Percentiles rank a stretch among this genome's conserved stretches.
These are phyloP conservation scores for Chara braunii DNA, from an alignment of 139 green algal species.

Conservation along the genomic window DNA sequence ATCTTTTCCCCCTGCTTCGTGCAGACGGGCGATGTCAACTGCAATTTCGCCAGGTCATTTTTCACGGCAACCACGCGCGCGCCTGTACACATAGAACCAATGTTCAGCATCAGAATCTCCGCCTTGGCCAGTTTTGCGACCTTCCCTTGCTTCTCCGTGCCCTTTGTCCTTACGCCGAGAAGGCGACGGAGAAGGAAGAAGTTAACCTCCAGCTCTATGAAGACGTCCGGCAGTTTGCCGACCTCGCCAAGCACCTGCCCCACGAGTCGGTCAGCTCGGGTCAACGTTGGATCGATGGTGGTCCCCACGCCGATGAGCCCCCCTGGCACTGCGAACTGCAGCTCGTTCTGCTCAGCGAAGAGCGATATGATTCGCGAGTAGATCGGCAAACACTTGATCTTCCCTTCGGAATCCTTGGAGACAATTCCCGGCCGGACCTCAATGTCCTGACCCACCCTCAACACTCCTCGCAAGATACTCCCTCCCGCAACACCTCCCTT, in stretches of 20 bases:
- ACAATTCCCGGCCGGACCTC: conserved; percentile 94
- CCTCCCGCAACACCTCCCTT: conserved; percentile 91
- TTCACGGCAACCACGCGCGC: conserved; percentile 87
- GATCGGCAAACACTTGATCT: conserved; percentile 84
- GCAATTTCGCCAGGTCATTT: conserved; percentile 92
- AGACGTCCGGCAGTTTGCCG: conserved; percentile 84
- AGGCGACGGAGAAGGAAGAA: conserved; percentile 97
- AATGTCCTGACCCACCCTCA: conserved; percentile 82
- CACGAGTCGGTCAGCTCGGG: conserved; percentile 87
- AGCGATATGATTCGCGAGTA: conserved; percentile 86
- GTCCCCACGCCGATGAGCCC: conserved; percentile 95
- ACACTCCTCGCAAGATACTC: conserved; percentile 83
- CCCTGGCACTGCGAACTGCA: conserved; percentile 92
- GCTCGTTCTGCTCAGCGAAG: conserved; percentile 88
- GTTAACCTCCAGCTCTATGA: conserved; percentile 91
- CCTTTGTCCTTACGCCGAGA: conserved; percentile 80
- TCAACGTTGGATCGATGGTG: conserved; percentile 94
- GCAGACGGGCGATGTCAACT: conserved; percentile 76
- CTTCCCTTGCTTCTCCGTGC: conserved; percentile 81
- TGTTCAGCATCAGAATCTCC: conserved; percentile 99
- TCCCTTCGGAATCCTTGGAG: conserved; percentile 82
- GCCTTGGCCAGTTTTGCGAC: conserved; percentile 91
- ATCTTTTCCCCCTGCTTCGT: conserved; percentile 98
- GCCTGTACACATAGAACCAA: conserved; percentile 96
- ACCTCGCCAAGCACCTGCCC: conserved; percentile 87